phyloP scores from a whole-genome alignment of 768 basidiomycete genomes.

The Multifurca ochricompacta region DNA sequence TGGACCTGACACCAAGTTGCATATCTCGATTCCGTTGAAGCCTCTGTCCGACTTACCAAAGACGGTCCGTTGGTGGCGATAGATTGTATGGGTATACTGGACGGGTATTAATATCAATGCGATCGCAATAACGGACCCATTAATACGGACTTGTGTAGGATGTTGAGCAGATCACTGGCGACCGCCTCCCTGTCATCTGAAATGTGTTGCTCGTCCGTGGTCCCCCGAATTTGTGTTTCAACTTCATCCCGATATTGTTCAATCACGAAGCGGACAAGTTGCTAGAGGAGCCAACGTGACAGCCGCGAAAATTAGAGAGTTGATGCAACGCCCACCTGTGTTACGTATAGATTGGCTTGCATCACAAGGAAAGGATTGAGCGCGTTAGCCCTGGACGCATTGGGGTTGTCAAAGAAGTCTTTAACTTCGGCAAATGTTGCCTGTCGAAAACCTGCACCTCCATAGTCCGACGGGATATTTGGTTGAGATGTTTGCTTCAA shows the following conservation, averaged over 20 bases:
- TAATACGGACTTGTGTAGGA: conserved; percentile 61
- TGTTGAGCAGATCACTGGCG: conserved; percentile 78
- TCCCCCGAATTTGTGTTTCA: conserved; percentile 56
- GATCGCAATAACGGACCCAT: neutral
- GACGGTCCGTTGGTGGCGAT: conserved; percentile 86
- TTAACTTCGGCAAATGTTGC: conserved; percentile 84
- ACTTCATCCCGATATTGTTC: conserved; percentile 91
- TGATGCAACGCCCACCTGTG: conserved; percentile 52
- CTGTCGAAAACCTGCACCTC: conserved; percentile 67
- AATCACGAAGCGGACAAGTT: conserved; percentile 88
- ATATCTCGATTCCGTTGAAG: neutral
- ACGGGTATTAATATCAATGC: conserved; percentile 3
- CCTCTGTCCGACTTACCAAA: conserved; percentile 38
- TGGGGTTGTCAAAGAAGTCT: conserved; percentile 88
- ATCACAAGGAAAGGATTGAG: conserved; percentile 86
- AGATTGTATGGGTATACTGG: conserved; percentile 85
- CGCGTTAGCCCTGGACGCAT: conserved; percentile 76
- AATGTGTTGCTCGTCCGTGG: conserved; percentile 52
- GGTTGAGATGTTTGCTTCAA: conserved; percentile 50
- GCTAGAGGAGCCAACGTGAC: conserved; percentile 37
- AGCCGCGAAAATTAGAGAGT: neutral
- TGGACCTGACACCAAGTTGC: conserved; percentile 47
- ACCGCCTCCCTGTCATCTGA: conserved; percentile 76
- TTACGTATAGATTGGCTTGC: conserved; percentile 89
- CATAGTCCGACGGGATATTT: conserved; percentile 50